phyloP scores from a whole-genome alignment of 495 filamentous ascomycete genomes.

The Terfezia claveryi region DNA sequence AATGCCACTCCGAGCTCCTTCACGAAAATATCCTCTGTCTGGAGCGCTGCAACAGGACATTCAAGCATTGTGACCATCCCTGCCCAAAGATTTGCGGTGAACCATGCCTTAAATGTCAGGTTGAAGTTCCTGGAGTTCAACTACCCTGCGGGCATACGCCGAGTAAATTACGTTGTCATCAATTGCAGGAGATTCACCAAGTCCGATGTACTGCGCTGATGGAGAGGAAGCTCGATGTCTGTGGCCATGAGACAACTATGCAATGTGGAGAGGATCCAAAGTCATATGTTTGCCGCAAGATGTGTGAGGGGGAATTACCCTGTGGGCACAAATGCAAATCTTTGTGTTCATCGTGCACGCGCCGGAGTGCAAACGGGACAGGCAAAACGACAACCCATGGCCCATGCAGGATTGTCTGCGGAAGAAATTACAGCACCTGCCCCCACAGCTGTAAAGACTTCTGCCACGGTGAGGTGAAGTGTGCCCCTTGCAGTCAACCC shows the following conservation, averaged over 20 bases:
- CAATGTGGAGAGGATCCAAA: not conserved
- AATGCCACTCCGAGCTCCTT: not conserved
- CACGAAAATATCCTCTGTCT: not conserved
- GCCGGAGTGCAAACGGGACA: too few relatives aligned
- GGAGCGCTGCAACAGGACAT: not conserved
- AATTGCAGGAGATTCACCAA: not conserved
- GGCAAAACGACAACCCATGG: too few relatives aligned
- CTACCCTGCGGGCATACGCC: not conserved
- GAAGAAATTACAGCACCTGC: constrained; percentile 33
- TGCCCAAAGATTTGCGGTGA: not conserved
- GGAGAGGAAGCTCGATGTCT: not conserved
- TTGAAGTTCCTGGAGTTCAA: not conserved
- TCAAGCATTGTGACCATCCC: not conserved
- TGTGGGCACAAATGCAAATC: not conserved
- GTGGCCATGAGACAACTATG: not conserved
- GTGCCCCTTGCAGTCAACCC: constrained; percentile 29
- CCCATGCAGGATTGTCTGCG: constrained; percentile 31
- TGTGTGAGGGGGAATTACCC: not conserved
- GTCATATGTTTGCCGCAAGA: not conserved
- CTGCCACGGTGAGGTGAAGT: constrained; percentile 35
- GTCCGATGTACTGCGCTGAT: not conserved
- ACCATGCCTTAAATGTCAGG: not conserved
- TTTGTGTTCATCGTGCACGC: too few relatives aligned
- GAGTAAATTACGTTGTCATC: not conserved
- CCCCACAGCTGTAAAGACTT: constrained; percentile 31